Conservation (phyloP, 176 grass and related monocot species). For the Oryza nivara region DNA sequence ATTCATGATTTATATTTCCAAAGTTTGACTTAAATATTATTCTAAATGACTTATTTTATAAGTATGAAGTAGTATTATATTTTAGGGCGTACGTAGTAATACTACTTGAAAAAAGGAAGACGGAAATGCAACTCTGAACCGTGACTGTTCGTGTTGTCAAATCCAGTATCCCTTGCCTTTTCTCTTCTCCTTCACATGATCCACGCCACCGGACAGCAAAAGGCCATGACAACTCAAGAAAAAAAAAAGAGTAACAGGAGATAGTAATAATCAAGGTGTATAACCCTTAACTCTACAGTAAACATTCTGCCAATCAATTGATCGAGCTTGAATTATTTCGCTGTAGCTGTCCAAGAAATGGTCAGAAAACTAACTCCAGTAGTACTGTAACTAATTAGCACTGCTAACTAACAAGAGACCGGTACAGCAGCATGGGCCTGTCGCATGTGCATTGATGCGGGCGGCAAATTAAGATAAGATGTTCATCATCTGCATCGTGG, state of each 20-base stretch:
- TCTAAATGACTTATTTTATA: too few species aligned
- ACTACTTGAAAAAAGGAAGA: neutral
- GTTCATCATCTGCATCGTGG: neutral
- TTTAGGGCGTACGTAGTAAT: too few species aligned
- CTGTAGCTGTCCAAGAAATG: neutral
- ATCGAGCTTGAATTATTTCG: neutral
- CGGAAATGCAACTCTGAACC: neutral
- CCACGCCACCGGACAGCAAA: neutral
- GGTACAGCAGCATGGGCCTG: neutral
- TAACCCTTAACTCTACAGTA: neutral
- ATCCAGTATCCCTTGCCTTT: neutral
- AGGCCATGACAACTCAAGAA: neutral
- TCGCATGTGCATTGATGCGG: conserved; percentile 43
- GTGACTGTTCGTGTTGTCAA: neutral
- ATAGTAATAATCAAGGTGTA: too few species aligned
- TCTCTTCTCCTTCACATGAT: neutral
- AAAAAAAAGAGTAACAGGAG: neutral
- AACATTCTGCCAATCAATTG: neutral
- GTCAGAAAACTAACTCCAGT: conserved; percentile 8
- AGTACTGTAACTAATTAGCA: too few species aligned
- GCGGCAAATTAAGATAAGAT: conserved; percentile 8
- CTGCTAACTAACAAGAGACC: neutral
- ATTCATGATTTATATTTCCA: too few species aligned
- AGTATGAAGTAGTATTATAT: too few species aligned
- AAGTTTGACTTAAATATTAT: too few species aligned